Evolutionary conservation across 2,329 filamentous ascomycete genomes (phyloP).

Genomic region (Cladosporium sp.): DNA sequence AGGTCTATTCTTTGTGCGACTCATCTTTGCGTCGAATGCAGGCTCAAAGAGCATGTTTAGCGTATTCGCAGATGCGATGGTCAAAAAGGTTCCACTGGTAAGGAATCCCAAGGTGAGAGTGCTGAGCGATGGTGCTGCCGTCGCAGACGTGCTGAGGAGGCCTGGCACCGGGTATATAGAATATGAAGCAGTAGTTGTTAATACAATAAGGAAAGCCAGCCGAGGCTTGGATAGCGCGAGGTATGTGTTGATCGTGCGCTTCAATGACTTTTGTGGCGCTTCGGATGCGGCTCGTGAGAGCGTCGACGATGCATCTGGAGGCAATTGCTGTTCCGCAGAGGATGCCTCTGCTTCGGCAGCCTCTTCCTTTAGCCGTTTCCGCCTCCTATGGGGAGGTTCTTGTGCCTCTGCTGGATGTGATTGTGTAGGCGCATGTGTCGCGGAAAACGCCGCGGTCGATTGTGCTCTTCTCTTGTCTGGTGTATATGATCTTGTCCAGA

Average conservation of each 20-base stretch:
- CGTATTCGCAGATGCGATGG: slow-evolving; percentile 86
- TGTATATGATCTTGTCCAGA: slow-evolving; percentile 7
- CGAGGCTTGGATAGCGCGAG: slow-evolving; percentile 94
- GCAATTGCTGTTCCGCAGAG: slow-evolving; percentile 33
- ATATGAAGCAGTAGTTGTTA: slow-evolving; percentile 87
- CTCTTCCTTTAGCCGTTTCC: slow-evolving; percentile 31
- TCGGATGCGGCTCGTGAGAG: slow-evolving; percentile 55
- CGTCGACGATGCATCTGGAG: slow-evolving; percentile 59
- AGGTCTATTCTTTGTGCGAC: slow-evolving; percentile 83
- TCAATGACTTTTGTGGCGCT: slow-evolving; percentile 54
- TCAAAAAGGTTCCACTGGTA: slow-evolving; percentile 77
- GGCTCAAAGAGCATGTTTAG: slow-evolving; percentile 97
- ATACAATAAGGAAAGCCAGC: slow-evolving; percentile 82
- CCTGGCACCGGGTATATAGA: slow-evolving; percentile 89
- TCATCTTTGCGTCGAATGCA: slow-evolving; percentile 86
- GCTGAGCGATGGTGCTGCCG: slow-evolving; percentile 71
- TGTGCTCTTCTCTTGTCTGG: slow-evolving; percentile 9
- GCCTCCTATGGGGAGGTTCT: slow-evolving; percentile 30
- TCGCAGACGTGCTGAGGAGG: slow-evolving; percentile 68
- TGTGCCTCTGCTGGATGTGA: slow-evolving; percentile 10
- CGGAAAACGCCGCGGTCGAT: slow-evolving; percentile 8
- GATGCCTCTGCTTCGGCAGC: slow-evolving; percentile 17
- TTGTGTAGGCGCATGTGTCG: slow-evolving; percentile 9
- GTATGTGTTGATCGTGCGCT: slow-evolving; percentile 70
- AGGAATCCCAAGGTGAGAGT: slow-evolving; percentile 90